Base-by-base conservation (phyloP, 2,329 filamentous ascomycete species). In the Stenocarpella maydis region DNA sequence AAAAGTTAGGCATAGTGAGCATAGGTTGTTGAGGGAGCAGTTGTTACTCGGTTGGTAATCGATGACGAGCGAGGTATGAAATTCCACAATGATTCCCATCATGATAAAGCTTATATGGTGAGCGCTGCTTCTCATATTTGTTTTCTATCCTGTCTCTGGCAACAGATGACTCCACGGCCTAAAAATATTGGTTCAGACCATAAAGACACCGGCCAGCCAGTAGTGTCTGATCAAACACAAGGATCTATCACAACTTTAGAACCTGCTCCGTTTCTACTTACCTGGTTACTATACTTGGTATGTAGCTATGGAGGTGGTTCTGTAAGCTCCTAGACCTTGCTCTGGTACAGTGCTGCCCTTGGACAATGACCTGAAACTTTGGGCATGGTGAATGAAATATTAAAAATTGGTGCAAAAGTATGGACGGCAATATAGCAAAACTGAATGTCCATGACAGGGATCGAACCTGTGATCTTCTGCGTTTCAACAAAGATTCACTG, bases 401-500 rank as follows among this genome's bases (percentile, higher is more conserved):
- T n/a, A 3, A 41, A 45, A 7, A 45, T n/a, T 5, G 2, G 45
- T 15, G 12, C n/a, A 49, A 47, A 47, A 47, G 1, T 15, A 4
- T 4, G 31, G 8, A 31, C 8, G 8, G 4, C 31, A 31, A 4
- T 2, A 15, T n/a, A 26, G 12, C 45, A 49, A 47, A 47, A 47
- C 1, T 26, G 6, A 55, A 69, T 78, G 77, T 75, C 73, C 74
- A 73, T 67, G 72, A 74, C 75, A 76, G 76, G 77, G 76, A 64
- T 78, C 76, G 77, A 78, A 78, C 77, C 76, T 76, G 75, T 73
- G 77, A 77, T 75, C 76, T 75, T 75, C 73, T 75, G 76, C 74
- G 77, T n/a, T n/a, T n/a, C n/a, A n/a, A n/a, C n/a, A n/a, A n/a
- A n/a, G n/a, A n/a, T n/a, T n/a, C n/a, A n/a, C n/a, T n/a, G n/a